phyloP scores from a whole-genome alignment of 768 basidiomycete species.

The Tricholoma terreum region DNA sequence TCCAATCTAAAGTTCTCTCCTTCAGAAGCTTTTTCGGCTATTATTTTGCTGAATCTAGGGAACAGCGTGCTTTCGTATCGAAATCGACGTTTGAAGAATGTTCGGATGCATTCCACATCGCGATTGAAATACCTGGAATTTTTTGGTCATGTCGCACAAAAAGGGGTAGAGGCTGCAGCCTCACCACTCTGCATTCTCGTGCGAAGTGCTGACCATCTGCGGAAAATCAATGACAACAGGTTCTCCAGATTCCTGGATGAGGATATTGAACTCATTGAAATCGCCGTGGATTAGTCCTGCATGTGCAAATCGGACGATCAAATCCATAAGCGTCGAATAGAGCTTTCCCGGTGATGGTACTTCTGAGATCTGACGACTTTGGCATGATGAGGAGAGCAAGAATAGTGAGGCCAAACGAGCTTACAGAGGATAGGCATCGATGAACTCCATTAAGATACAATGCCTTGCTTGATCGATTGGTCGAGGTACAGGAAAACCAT shows the following conservation, averaged over 20 bases:
- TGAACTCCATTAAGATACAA: slow-evolving; percentile 93
- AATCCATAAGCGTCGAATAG: slow-evolving; percentile 90
- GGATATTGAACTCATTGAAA: slow-evolving; percentile 99
- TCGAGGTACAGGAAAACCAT: slow-evolving; percentile 88
- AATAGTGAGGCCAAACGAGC: slow-evolving; percentile 2
- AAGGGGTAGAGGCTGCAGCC: slow-evolving; percentile 19
- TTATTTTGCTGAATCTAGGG: slow-evolving; percentile 74
- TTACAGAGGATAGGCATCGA: slow-evolving; percentile 93
- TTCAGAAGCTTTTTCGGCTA: slow-evolving; percentile 43
- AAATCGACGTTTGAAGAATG: slow-evolving; percentile 89
- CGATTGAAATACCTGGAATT: slow-evolving; percentile 93
- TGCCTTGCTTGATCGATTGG: slow-evolving; percentile 96
- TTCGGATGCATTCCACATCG: slow-evolving; percentile 94
- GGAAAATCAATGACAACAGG: slow-evolving; percentile 98
- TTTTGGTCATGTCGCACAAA: slow-evolving; percentile 6
- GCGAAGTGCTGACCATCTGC: slow-evolving; percentile 98
- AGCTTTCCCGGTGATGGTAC: slow-evolving; percentile 84
- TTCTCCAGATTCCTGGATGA: slow-evolving; percentile 74
- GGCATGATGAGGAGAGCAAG: slow-evolving; percentile 6
- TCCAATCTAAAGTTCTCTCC: slow-evolving; percentile 73
- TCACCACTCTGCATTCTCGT: slow-evolving; percentile 95
- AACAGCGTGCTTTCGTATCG: slow-evolving; percentile 88
- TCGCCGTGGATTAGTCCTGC: slow-evolving; percentile 98
- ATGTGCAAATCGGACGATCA: slow-evolving; percentile 91
- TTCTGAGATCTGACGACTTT: slow-evolving; percentile 82